These are phyloP conservation scores for Pterocarpus santalinus DNA, from an alignment of 306 rosid genomes.

Conservation along the genomic window DNA sequence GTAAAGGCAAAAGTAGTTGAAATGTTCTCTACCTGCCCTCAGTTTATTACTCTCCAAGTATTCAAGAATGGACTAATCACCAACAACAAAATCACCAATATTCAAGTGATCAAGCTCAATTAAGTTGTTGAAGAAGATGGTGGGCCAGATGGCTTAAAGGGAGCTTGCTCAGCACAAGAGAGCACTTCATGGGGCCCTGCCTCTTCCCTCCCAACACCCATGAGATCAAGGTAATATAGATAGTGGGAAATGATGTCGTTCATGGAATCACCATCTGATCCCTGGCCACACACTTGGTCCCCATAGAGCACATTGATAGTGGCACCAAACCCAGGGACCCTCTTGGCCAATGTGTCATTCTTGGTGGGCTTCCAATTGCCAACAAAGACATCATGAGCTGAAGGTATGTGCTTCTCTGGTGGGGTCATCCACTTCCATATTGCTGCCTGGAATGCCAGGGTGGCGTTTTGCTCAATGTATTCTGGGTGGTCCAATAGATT, in stretches of 20 bases:
- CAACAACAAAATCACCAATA: slow-evolving; percentile 22
- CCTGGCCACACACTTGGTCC: slow-evolving; percentile 71
- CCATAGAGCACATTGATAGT: slow-evolving; percentile 87
- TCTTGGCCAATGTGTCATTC: slow-evolving; percentile 82
- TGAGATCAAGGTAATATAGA: slow-evolving; percentile 79
- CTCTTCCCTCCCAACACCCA: slow-evolving; percentile 81
- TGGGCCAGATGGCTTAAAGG: slow-evolving; percentile 66
- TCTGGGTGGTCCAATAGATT: slow-evolving; percentile 92
- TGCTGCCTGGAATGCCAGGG: slow-evolving; percentile 89
- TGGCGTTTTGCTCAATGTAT: slow-evolving; percentile 92
- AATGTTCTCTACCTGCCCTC: slow-evolving; percentile 22
- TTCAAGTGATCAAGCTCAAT: slow-evolving; percentile 41
- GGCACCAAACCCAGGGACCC: slow-evolving; percentile 91
- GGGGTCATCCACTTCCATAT: slow-evolving; percentile 92
- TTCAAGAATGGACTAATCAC: slow-evolving; percentile 41
- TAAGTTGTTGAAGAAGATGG: slow-evolving; percentile 57
- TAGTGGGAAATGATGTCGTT: slow-evolving; percentile 85
- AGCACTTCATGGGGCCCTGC: slow-evolving; percentile 83
- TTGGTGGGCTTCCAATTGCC: slow-evolving; percentile 96
- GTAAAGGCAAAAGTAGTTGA: slow-evolving; percentile 2
- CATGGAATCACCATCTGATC: slow-evolving; percentile 76
- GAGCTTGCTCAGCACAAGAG: slow-evolving; percentile 77
- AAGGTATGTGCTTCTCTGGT: slow-evolving; percentile 80
- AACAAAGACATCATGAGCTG: slow-evolving; percentile 82
- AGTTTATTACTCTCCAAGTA: slow-evolving; percentile 45